Evolutionary conservation across 352 stramenopile genomes (phyloP).

Genomic region (Phytopythium cucurbitacearum): DNA sequence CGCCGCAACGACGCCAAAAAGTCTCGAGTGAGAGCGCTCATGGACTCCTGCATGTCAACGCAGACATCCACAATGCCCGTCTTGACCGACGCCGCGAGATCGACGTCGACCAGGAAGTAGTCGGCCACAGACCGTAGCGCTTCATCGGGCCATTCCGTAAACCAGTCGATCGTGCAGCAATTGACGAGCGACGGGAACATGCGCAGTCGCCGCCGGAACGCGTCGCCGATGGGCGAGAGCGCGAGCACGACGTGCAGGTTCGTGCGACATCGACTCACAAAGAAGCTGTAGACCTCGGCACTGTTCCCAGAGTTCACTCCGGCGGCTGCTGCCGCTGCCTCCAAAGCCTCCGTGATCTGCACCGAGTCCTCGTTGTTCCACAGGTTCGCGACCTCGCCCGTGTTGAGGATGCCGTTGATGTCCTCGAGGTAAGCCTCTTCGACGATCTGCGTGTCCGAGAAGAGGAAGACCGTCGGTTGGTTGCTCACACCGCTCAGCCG

Average conservation of each 20-base stretch:
- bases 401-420: conserved; percentile 93
- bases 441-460: conserved; percentile 93
- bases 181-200: conserved; percentile 97
- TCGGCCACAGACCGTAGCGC: conserved; percentile 90
- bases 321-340: conserved; percentile 45
- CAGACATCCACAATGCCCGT: conserved; percentile 92
- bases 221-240: conserved; percentile 91
- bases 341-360: conserved; percentile 73
- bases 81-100: conserved; percentile 74
- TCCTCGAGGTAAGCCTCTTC: conserved; percentile 92
- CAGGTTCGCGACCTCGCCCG: conserved; percentile 90
- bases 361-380: conserved; percentile 89
- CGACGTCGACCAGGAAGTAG: conserved; percentile 89
- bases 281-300: conserved; percentile 88
- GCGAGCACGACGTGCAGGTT: conserved; percentile 95
- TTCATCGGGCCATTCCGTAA: conserved; percentile 94
- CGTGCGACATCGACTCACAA: conserved; percentile 84
- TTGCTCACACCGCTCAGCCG: conserved; percentile 76
- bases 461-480: conserved; percentile 90
- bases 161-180: conserved; percentile 97
- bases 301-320: conserved; percentile 73
- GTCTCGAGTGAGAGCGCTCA: conserved; percentile 73
- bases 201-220: conserved; percentile 89
- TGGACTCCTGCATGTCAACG: conserved; percentile 93
- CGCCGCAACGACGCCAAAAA: conserved; percentile 87